Evolutionary conservation across 306 rosid species (phyloP).

Genomic region (Sicyos baderoa): DNA sequence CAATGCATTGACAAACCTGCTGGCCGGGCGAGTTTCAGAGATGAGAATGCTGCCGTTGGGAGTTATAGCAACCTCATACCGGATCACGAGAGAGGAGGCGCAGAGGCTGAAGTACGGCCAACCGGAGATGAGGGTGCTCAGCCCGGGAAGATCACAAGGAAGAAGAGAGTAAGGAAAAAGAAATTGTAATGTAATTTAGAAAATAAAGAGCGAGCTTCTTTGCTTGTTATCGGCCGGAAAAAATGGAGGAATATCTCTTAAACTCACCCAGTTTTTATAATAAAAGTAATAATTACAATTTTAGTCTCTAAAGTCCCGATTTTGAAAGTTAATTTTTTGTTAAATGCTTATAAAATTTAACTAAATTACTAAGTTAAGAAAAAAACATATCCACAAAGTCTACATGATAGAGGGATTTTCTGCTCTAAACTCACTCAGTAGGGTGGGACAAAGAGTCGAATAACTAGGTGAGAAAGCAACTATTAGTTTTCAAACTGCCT

Average conservation of each 20-base stretch:
- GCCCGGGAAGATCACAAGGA: constrained; percentile 17
- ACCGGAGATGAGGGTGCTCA: constrained; percentile 19
- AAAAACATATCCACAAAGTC: no score
- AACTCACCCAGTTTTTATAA: constrained; percentile 4
- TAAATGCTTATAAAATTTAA: no score
- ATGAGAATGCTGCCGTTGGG: constrained; percentile 23
- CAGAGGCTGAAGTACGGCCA: constrained; percentile 20
- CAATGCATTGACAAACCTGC: constrained; percentile 19
- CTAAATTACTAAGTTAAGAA: no score
- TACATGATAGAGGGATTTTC: no score
- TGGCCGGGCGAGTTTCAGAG: constrained; percentile 24
- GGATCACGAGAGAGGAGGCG: constrained; percentile 21
- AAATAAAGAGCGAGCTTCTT: constrained; percentile 13
- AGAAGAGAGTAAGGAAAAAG: constrained; percentile 1
- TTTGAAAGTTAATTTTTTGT: no score
- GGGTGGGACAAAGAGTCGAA: no score
- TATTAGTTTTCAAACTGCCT: no score
- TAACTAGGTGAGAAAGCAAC: no score
- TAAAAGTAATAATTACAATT: constrained; percentile 15
- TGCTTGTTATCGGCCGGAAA: constrained; percentile 2
- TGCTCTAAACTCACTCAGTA: no score
- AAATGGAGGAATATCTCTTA: constrained; percentile 15
- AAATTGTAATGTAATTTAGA: background rate
- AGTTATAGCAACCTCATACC: constrained; percentile 14
- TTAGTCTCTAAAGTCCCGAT: no score